phyloP scores from a whole-genome alignment of 2,329 filamentous ascomycete species.

The Coniochaeta prunicola region DNA sequence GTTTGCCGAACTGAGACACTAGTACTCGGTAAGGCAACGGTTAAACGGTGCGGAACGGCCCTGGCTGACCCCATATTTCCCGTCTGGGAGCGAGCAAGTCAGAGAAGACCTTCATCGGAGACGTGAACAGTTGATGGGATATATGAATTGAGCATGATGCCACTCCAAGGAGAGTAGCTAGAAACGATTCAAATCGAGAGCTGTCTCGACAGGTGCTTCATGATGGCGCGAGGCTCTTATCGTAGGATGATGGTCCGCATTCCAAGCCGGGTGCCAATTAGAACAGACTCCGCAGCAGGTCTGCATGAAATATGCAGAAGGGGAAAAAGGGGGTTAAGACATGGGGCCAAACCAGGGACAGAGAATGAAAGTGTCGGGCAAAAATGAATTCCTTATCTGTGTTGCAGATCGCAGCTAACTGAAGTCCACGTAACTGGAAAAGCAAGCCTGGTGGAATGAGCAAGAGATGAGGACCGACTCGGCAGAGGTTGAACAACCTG shows the following conservation, averaged over 20 bases:
- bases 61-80: not conserved
- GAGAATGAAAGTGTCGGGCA: not conserved
- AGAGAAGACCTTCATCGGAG: not conserved
- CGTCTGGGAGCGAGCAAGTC: not conserved
- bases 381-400: not conserved
- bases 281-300: not conserved
- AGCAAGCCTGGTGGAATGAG: not conserved
- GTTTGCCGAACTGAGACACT: not conserved
- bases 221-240: not conserved
- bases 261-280: not conserved
- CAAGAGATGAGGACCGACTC: not conserved
- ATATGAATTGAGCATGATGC: not conserved
- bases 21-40: too few species aligned
- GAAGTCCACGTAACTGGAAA: not conserved
- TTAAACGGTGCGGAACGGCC: not conserved
- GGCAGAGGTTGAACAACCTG: not conserved
- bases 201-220: too few species aligned
- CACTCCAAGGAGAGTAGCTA: not conserved
- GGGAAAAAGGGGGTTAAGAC: not conserved
- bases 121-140: not conserved
- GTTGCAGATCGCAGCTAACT: not conserved
- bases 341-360: not conserved
- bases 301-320: not conserved
- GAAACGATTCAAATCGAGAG: too few species aligned
- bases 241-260: not conserved